Evolutionary conservation across 2,329 filamentous ascomycete species (phyloP).

Genomic region (Aspergillus sp.): DNA sequence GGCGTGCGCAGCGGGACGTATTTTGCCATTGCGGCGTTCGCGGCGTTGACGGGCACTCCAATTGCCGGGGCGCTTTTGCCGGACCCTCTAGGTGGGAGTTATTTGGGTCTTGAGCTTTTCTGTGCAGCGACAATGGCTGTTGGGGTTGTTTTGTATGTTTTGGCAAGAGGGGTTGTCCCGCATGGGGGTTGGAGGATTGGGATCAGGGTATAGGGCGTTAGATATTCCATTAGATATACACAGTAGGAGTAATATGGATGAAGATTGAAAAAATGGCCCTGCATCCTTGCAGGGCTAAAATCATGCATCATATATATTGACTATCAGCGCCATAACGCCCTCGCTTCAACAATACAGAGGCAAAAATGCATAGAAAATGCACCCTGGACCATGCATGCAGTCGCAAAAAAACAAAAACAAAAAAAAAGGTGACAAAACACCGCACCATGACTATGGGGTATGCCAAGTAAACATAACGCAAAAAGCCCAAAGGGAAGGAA

Average conservation of each 20-base stretch:
- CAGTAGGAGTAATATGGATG: background rate
- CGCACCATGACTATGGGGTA: slow-evolving; percentile 1
- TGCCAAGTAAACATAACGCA: background rate
- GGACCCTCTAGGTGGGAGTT: slow-evolving; percentile 25
- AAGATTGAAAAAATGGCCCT: background rate
- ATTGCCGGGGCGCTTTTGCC: slow-evolving; percentile 30
- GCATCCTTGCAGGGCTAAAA: background rate
- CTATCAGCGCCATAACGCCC: slow-evolving; percentile 11
- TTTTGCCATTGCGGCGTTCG: slow-evolving; percentile 63
- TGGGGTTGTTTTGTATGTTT: slow-evolving; percentile 23
- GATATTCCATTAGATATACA: background rate
- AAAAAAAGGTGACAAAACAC: background rate
- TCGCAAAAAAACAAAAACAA: background rate
- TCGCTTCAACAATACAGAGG: slow-evolving; percentile 9
- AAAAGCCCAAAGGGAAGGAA: background rate
- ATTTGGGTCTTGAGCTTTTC: slow-evolving; percentile 27
- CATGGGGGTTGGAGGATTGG: slow-evolving; percentile 22
- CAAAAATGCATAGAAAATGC: slow-evolving; percentile 1
- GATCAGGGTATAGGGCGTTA: slow-evolving; percentile 18
- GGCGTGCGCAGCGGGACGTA: slow-evolving; percentile 66
- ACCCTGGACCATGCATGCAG: slow-evolving; percentile 3
- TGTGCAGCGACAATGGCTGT: slow-evolving; percentile 28
- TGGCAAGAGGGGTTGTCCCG: slow-evolving; percentile 22
- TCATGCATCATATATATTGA: background rate
- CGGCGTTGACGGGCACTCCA: slow-evolving; percentile 55